Evolutionary conservation across 805 yeast species (phyloP), one percentile per base, ranked within the genome.

Genomic region (Starmerella bacillaris): DNA sequence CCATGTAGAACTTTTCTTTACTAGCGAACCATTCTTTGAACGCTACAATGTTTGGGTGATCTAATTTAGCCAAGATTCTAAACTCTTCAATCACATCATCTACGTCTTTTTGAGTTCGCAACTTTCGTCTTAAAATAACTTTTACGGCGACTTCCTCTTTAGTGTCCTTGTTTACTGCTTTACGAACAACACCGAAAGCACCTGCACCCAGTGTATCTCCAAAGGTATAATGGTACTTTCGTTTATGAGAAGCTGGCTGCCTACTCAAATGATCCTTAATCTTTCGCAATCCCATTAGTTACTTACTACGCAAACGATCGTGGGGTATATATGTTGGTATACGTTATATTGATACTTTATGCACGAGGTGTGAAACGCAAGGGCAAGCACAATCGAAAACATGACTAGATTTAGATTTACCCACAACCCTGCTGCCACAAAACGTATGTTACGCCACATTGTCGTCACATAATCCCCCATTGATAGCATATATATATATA

Each of bases 201-300:
- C 98, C 96, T 0, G 95, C 95, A 7, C 96, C 96, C 9, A 84
- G 58, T 0, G 94, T 80, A 40, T 69, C 70, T 9, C 84, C 86
- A 53, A 83, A 79, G 6, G 73, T 68, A 50, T 80, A 84, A 40
- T 68, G 63, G 32, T 64, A 55, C 56, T 82, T 80, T 49, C 78
- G 68, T 28, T 64, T 50, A 47, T 75, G 75, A 5, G 78, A 68
- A 9, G 60, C 64, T 0, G 92, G 92, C 53, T 79, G 89, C 4
- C 84, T 80, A 31, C 71, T 59, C 16, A 78, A 50, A 46, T 69
- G 74, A 48, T 68, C 64, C 38, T 77, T 18, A 14, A 55, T 30
- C 5, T 31, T 20, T 3, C 37, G 21, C 15, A 40, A 30, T 14
- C 34, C 17, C 50, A 46, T 46, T 22, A n/a, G 12, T 12, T 22